Base-by-base conservation (phyloP, 495 filamentous ascomycete genomes). In the Aspergillus campestris region DNA sequence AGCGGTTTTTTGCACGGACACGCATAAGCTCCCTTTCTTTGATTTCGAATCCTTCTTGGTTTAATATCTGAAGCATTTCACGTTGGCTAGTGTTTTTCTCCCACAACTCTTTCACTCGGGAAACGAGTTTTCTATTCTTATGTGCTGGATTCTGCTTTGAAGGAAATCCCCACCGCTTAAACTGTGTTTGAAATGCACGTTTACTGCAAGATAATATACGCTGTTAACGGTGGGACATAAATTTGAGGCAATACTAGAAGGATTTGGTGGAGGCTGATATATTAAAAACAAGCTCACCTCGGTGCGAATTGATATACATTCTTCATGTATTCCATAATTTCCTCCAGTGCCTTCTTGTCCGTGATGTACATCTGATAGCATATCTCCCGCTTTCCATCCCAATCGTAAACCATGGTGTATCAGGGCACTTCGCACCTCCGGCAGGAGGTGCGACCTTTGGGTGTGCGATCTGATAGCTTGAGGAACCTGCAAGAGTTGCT, bases 81-180 rank as follows among this genome's bases (percentile, higher is more conserved):
- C 75, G 75, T 52, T 86, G 83, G 32, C 62, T 72, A 3, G 74
- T 69, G 50, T 90, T 90, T 31, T 66, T 65, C 56, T 84, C 81
- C 86, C 86, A 92, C 49, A 92, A 76, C 68, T 88, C 73, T 48
- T 79, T 78, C 35, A 87, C 74, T 1, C 86, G 75, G 3, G 70
- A 75, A 13, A 86, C 77, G 8, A 92, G 73, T 9, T 64, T 66
- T 18, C 68, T 61, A 55, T 86, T 83, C 55, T 82, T 83, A 59
- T 83, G 81, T 5, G 77, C 77, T 8, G 79, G 81, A 50, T 79
- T 82, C 49, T 81, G 78, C 59, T 84, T 87, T 47, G 71, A 77
- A 3, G 87, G 86, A 48, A 90, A 92, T 0, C 75, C 73, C 87
- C 87, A 92, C 60, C 78, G 71, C 54, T 79, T 83, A 64, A 87